Percentiles rank a stretch among this genome's conserved stretches.
phyloP scores from a whole-genome alignment of 2,329 filamentous ascomycete genomes.

The Arthrocladium fulminans region DNA sequence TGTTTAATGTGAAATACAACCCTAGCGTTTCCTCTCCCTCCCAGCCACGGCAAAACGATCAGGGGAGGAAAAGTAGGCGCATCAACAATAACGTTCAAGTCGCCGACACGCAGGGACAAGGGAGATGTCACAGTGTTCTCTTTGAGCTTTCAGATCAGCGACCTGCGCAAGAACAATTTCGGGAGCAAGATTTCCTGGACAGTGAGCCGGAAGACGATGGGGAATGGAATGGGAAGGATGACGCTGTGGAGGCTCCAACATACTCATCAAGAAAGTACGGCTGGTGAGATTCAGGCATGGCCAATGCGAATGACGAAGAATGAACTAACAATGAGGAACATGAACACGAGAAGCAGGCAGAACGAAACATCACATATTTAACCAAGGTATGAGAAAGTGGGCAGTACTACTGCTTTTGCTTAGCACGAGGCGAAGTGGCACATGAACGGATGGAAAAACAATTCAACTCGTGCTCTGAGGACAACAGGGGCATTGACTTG shows the following conservation, averaged over 20 bases:
- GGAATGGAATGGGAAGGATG: slow-evolving; percentile 49
- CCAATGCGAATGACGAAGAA: too few relatives aligned
- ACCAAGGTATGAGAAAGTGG: too few relatives aligned
- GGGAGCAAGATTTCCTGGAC: slow-evolving; percentile 53
- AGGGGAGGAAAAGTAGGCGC: slow-evolving; percentile 30
- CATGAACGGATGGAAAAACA: too few relatives aligned
- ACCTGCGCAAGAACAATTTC: slow-evolving; percentile 49
- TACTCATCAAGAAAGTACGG: neutral
- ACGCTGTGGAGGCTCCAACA: neutral
- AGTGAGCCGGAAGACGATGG: slow-evolving; percentile 50
- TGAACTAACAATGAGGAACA: too few relatives aligned
- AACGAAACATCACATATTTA: too few relatives aligned
- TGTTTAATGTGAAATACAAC: slow-evolving; percentile 28
- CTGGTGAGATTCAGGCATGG: too few relatives aligned
- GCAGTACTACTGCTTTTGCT: too few relatives aligned
- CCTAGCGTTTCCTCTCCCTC: neutral
- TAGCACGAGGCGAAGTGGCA: too few relatives aligned
- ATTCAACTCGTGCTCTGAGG: too few relatives aligned
- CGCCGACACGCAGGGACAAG: slow-evolving; percentile 36
- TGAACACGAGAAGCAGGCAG: too few relatives aligned
- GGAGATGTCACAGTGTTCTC: slow-evolving; percentile 50
- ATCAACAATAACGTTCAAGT: slow-evolving; percentile 28
- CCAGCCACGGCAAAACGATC: neutral
- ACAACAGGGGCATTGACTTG: too few relatives aligned
- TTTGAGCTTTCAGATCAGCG: slow-evolving; percentile 55